These are phyloP conservation scores for Caryocar brasiliense DNA, from an alignment of 441 rosid species.

Conservation along the genomic window DNA sequence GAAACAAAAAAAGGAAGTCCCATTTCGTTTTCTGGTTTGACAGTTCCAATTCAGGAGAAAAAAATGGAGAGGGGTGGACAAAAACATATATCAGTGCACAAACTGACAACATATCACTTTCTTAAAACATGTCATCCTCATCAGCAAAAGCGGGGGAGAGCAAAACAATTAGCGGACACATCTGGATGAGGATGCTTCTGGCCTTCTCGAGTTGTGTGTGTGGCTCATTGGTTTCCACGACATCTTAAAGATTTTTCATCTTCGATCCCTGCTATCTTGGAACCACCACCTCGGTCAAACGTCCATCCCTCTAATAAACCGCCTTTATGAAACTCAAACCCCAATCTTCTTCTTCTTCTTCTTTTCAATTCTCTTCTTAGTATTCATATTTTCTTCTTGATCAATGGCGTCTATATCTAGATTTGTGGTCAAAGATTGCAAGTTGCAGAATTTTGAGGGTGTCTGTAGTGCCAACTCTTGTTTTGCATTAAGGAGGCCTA, in stretches of 20 bases:
- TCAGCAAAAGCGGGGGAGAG: too few relatives aligned
- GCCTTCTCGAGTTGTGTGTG: too few relatives aligned
- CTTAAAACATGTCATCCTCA: too few relatives aligned
- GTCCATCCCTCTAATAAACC: conserved; percentile 12
- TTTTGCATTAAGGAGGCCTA: conserved; percentile 22
- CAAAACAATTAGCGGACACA: neutral
- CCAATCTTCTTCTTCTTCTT: neutral
- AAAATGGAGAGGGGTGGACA: too few relatives aligned
- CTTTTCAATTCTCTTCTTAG: neutral
- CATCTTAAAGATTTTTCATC: neutral
- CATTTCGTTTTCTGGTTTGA: too few relatives aligned
- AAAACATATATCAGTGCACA: too few relatives aligned
- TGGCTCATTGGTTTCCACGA: conserved; percentile 31
- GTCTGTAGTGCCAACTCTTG: conserved; percentile 13
- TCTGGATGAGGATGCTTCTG: neutral
- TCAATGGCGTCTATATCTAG: conserved; percentile 65
- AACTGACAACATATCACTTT: too few relatives aligned
- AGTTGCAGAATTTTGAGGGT: conserved; percentile 21
- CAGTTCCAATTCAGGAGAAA: too few relatives aligned
- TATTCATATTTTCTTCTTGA: neutral
- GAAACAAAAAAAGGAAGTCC: too few relatives aligned
- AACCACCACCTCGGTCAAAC: neutral
- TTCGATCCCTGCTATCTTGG: neutral
- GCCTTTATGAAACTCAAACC: conserved; percentile 4
- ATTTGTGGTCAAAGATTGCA: conserved; percentile 38